Base-by-base conservation (phyloP, 768 basidiomycete genomes). In the Suillus hirtellus region DNA sequence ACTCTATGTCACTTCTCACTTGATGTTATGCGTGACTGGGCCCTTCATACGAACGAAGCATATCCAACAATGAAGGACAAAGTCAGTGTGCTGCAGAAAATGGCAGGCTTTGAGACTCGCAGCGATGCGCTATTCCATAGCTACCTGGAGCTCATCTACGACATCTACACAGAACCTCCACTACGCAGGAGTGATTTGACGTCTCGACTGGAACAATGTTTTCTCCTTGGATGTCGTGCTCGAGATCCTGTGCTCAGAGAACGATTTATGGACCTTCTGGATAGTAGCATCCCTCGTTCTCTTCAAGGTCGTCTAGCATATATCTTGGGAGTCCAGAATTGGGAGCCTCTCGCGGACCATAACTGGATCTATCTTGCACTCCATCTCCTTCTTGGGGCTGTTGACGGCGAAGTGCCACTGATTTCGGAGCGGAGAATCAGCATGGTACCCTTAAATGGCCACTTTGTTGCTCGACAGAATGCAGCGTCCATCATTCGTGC, bases 31-130 rank as follows among this genome's bases (percentile, higher is more conserved):
- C 84, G 90, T 55, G 89, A 89, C 31, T 99, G 96, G 96, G 90
- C 93, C n/a, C 79, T 96, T 67, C 86, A 89, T 49, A 87, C 86
- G 69, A 90, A 89, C 60, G 94, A 97, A 62, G 82, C 88, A 1
- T 92, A 91, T 72, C 96, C 96, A 8, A 92, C 92, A 0, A 89
- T 92, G 85, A 98, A 97, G 76, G 97, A 99, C 78, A 99, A 98
- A 75, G 90, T 96, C 2, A 89, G 83, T 35, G 78, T 99, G 38
- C 75, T 99, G 65, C 88, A 91, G 70, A 93, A 92, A 73, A 96
- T 99, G 95, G 82, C 85, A 7, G 79, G 84, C 11, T 95, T 88
- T 69, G 95, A 98, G 76, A 80, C 81, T 27, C 87, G 91, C 38
- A 89, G 87, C 43, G 92, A 95, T n/a, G 67, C 79, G 4, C 81